phyloP scores from a whole-genome alignment of 352 stramenopile species.

The Phytophthora constricta region DNA sequence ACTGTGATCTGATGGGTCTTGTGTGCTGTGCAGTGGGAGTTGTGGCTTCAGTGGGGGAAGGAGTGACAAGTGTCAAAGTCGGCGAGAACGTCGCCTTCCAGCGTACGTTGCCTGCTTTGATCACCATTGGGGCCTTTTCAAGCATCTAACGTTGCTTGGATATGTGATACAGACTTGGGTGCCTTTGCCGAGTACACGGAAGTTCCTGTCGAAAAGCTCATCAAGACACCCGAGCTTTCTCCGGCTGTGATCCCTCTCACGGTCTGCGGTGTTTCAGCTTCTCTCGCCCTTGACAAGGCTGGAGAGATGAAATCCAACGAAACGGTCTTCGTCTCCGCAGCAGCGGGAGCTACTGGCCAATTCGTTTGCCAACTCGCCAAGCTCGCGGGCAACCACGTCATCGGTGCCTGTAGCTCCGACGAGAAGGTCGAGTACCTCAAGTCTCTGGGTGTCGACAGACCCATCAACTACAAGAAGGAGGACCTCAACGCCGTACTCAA shows the following conservation, averaged over 20 bases:
- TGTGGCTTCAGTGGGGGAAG: slow-evolving; percentile 32
- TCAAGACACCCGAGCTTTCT: slow-evolving; percentile 15
- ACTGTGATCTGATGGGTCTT: background rate
- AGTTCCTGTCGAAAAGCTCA: slow-evolving; percentile 21
- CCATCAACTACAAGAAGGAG: slow-evolving; percentile 80
- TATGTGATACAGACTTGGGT: slow-evolving; percentile 26
- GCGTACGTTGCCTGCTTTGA: slow-evolving; percentile 28
- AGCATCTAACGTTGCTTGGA: too few species aligned
- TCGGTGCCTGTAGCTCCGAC: slow-evolving; percentile 68
- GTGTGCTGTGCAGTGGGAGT: slow-evolving; percentile 26
- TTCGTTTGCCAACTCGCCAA: slow-evolving; percentile 86
- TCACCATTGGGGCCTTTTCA: too few species aligned
- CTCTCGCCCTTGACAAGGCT: slow-evolving; percentile 55
- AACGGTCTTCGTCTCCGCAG: slow-evolving; percentile 46
- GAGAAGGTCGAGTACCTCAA: slow-evolving; percentile 77
- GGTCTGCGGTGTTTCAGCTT: slow-evolving; percentile 50
- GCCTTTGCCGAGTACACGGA: slow-evolving; percentile 48
- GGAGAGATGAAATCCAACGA: slow-evolving; percentile 56
- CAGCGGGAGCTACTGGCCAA: slow-evolving; percentile 70
- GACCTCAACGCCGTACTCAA: slow-evolving; percentile 41
- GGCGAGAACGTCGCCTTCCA: slow-evolving; percentile 38
- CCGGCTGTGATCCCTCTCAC: slow-evolving; percentile 30
- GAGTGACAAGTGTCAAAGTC: slow-evolving; percentile 39
- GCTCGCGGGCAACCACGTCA: slow-evolving; percentile 60
- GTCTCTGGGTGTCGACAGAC: slow-evolving; percentile 51